A percentile compares a stretch with the other conserved stretches of the same genome.
phyloP scores from a whole-genome alignment of 257 asterid species.

The Solanum boliviense region DNA sequence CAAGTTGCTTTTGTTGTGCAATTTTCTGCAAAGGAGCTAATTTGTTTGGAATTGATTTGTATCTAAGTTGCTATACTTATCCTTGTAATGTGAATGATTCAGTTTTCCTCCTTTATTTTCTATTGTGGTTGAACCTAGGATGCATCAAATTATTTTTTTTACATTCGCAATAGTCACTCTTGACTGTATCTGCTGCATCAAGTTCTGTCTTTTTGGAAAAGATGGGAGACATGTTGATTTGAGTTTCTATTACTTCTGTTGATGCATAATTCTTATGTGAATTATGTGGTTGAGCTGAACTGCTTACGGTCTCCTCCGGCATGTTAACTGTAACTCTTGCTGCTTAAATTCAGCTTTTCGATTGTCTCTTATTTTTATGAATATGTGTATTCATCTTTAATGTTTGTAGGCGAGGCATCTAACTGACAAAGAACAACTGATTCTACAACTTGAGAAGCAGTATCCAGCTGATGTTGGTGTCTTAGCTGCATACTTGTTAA shows the following conservation, averaged over 20 bases:
- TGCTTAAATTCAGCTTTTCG: background rate
- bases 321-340: background rate
- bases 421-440: slow-evolving; percentile 66
- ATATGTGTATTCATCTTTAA: background rate
- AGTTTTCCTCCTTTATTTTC: background rate
- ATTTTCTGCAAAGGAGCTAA: background rate
- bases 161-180: background rate
- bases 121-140: background rate
- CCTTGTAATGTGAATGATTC: background rate
- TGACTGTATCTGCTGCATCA: background rate
- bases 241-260: background rate
- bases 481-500: slow-evolving; percentile 72
- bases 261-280: background rate
- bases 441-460: slow-evolving; percentile 68
- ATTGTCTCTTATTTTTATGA: background rate
- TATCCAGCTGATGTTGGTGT: slow-evolving; percentile 83
- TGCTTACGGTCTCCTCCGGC: background rate
- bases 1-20: background rate
- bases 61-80: background rate
- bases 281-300: background rate
- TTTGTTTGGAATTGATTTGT: background rate
- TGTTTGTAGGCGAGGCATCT: slow-evolving; percentile 39
- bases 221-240: background rate
- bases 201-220: background rate
- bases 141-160: background rate